Evolutionary conservation across 257 asterid species (phyloP), one percentile per base, ranked within the genome.

Genomic region (Solanum clarkiae): DNA sequence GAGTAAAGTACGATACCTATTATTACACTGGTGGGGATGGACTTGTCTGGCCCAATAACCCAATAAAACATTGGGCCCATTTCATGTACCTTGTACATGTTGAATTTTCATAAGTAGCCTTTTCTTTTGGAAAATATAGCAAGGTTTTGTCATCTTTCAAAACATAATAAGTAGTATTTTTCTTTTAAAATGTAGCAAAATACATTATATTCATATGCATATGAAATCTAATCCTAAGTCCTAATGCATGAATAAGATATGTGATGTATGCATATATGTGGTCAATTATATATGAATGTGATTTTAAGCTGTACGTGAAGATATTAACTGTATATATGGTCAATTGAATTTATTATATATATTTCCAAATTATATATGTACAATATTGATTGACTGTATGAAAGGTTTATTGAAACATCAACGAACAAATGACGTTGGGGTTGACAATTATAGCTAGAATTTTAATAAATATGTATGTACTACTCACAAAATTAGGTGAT

Each of bases 21-120:
- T 54, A 81, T 80, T 54, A 81, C 86, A 59, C 86, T 86, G 90
- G 91, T 87, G 91, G 91, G 88, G 91, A 75, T 86, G 63, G 54
- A 75, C 40, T 51, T 85, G 88, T 74, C 56, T n/a, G 84, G 80
- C 79, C 85, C 54, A 75, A 83, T 80, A 86, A 74, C 72, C 86
- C 87, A 84, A 85, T 83, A 56, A 79, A 20, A 18, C 18, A 20
- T 36, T 55, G 84, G 72, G 55, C 56, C 71, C 36, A 72, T 72
- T 80, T 80, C 5, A 17, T 80, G 84, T 80, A 81, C 84, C 44
- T 44, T 81, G 59, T 24, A 56, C 63, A 56, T 56, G 63, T 56
- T 29, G n/a, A 56, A 56, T 56, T 56, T 56, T 18, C 63, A 56
- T 18, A 56, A 22, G 8, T 56, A 8, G 2, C 63, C 12, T 9